A percentile compares a stretch with the other conserved stretches of the same genome.
Conservation (phyloP, 306 rosid species). For the Vicia faba region DNA sequence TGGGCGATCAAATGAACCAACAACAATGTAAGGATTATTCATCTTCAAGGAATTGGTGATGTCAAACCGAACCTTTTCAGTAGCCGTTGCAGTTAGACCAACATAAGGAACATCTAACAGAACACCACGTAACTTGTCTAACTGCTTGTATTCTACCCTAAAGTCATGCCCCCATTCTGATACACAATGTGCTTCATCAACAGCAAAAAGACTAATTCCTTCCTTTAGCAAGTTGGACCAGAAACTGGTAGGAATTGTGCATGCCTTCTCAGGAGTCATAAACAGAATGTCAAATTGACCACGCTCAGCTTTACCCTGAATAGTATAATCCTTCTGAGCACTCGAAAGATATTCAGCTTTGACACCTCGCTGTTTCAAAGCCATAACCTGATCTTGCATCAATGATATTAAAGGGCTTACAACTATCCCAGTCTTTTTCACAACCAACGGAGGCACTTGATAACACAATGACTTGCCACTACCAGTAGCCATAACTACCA, state of each 20-base stretch:
- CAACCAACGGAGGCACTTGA: slow-evolving; percentile 88
- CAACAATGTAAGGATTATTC: slow-evolving; percentile 59
- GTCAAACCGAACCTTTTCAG: slow-evolving; percentile 83
- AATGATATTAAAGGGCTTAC: too few relatives aligned
- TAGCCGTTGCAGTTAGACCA: slow-evolving; percentile 92
- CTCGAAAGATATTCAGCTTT: too few relatives aligned
- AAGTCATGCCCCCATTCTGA: too few relatives aligned
- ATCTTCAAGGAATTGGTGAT: slow-evolving; percentile 73
- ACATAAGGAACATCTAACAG: too few relatives aligned
- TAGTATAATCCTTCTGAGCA: too few relatives aligned
- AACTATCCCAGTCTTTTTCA: slow-evolving; percentile 79
- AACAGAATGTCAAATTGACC: slow-evolving; percentile 78
- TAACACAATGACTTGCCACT: slow-evolving; percentile 92
- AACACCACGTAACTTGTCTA: too few relatives aligned
- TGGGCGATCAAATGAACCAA: slow-evolving; percentile 85
- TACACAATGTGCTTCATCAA: too few relatives aligned
- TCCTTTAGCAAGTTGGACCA: slow-evolving; percentile 80
- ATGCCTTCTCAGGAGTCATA: slow-evolving; percentile 96
- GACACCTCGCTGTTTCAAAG: too few relatives aligned
- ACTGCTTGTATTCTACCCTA: too few relatives aligned
- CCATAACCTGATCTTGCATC: too few relatives aligned
- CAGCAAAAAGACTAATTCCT: slow-evolving; percentile 84
- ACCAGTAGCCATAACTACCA: slow-evolving; percentile 95
- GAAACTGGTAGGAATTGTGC: slow-evolving; percentile 71
- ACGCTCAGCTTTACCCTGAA: slow-evolving; percentile 70